These are phyloP conservation scores for Apostasia shenzhenica DNA, from an alignment of 106 monocot species.

Conservation along the genomic window DNA sequence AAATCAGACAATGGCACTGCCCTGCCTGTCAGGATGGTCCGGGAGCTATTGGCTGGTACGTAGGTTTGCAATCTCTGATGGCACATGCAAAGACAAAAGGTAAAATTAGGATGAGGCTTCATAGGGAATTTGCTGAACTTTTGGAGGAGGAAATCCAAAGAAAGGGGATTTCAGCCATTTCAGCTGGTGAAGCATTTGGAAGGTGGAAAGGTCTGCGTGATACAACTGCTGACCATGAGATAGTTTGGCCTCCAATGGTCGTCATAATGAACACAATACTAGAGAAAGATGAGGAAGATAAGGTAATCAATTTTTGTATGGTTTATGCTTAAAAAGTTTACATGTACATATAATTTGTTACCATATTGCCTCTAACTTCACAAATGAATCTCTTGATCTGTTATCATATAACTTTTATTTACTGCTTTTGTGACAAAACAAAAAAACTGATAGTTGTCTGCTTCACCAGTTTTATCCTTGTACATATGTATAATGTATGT, in stretches of 20 bases:
- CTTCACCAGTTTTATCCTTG: too few relatives aligned
- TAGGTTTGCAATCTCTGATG: constrained; percentile 64
- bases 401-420: too few relatives aligned
- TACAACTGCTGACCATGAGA: constrained; percentile 42
- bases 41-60: constrained; percentile 92
- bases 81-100: constrained; percentile 88
- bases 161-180: constrained; percentile 46
- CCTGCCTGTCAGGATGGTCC: constrained; percentile 81
- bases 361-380: too few relatives aligned
- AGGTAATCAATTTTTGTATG: constrained; percentile 22
- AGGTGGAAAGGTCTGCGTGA: constrained; percentile 68
- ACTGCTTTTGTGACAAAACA: too few relatives aligned
- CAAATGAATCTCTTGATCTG: too few relatives aligned
- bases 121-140: constrained; percentile 61
- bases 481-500: too few relatives aligned
- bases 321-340: too few relatives aligned
- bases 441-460: too few relatives aligned
- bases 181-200: constrained; percentile 46
- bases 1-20: constrained; percentile 81
- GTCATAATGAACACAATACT: constrained; percentile 70
- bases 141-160: constrained; percentile 74
- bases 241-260: constrained; percentile 95
- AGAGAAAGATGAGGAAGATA: constrained; percentile 62
- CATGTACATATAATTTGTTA: too few relatives aligned
- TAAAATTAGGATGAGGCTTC: constrained; percentile 55